Percentiles rank a stretch among this genome's conserved stretches.
Evolutionary conservation across 2,329 filamentous ascomycete genomes (phyloP).

Genomic region (Calonectria multiphialidica): DNA sequence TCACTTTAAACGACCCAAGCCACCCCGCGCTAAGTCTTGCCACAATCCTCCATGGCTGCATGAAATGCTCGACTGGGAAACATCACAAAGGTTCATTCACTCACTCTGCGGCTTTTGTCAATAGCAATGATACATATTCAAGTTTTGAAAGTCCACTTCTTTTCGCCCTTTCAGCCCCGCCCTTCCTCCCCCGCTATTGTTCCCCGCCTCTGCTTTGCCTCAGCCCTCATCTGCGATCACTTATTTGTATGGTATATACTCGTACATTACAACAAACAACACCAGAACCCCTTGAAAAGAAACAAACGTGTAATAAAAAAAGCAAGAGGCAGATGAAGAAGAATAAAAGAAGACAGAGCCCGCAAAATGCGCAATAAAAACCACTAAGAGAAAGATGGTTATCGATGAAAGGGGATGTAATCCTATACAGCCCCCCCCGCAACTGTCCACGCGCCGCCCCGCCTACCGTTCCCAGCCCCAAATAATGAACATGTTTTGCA

Average conservation of each 20-base stretch:
- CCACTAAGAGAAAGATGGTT: neutral
- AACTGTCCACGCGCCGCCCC: constrained; percentile 10
- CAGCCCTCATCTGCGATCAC: neutral
- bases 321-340: neutral
- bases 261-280: constrained; percentile 24
- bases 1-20: neutral
- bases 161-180: constrained; percentile 4
- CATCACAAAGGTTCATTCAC: neutral
- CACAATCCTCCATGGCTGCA: neutral
- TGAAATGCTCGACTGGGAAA: constrained; percentile 1
- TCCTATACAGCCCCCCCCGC: neutral
- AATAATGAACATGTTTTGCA: constrained; percentile 11
- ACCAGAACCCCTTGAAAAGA: constrained; percentile 10
- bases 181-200: neutral
- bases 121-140: neutral
- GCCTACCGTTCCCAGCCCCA: constrained; percentile 9
- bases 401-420: neutral
- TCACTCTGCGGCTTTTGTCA: neutral
- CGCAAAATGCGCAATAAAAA: constrained; percentile 4
- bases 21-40: neutral
- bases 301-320: neutral
- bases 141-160: neutral
- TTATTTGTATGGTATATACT: constrained; percentile 30
- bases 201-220: neutral
- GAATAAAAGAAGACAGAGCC: neutral